phyloP scores from a whole-genome alignment of 768 basidiomycete genomes.

The Chalciporus pseudorubinellus region DNA sequence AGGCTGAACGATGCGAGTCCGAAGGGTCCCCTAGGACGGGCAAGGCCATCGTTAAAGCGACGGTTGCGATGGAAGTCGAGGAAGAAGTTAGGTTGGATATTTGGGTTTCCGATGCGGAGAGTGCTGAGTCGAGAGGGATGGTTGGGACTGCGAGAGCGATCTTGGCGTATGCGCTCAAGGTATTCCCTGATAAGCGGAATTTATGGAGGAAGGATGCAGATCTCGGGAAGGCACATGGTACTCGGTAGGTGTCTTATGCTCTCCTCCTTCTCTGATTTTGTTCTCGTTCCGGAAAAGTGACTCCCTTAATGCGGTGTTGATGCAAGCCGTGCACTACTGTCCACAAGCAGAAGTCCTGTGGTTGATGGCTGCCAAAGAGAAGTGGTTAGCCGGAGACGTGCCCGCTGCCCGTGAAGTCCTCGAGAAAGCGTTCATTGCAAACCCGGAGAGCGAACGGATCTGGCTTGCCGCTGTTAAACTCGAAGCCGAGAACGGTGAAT shows the following conservation, averaged over 20 bases:
- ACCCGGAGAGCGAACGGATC: conserved; percentile 95
- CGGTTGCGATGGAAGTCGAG: conserved; percentile 89
- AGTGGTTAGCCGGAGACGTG: conserved; percentile 89
- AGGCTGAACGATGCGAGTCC: conserved; percentile 87
- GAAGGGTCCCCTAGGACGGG: conserved; percentile 85
- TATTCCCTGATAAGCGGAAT: conserved; percentile 82
- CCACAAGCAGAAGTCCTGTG: conserved; percentile 96
- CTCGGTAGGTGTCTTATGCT: conserved; percentile 49
- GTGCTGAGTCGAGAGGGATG: conserved; percentile 67
- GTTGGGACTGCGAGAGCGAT: conserved; percentile 86
- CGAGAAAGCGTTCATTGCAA: conserved; percentile 87
- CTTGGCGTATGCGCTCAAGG: conserved; percentile 85
- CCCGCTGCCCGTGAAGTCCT: conserved; percentile 88
- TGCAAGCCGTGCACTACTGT: conserved; percentile 82
- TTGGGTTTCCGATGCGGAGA: conserved; percentile 91
- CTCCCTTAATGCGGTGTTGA: conserved; percentile 77
- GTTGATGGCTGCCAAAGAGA: conserved; percentile 98
- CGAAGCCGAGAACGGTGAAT: conserved; percentile 92
- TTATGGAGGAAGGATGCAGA: conserved; percentile 92
- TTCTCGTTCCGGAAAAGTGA: conserved; percentile 49
- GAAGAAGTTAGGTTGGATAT: conserved; percentile 90
- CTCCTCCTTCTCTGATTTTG: neutral
- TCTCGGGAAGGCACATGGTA: conserved; percentile 89
- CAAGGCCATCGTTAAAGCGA: conserved; percentile 94
- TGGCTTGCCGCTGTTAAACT: conserved; percentile 98